phyloP scores from a whole-genome alignment of 768 basidiomycete species.

The Tylopilus balloui region DNA sequence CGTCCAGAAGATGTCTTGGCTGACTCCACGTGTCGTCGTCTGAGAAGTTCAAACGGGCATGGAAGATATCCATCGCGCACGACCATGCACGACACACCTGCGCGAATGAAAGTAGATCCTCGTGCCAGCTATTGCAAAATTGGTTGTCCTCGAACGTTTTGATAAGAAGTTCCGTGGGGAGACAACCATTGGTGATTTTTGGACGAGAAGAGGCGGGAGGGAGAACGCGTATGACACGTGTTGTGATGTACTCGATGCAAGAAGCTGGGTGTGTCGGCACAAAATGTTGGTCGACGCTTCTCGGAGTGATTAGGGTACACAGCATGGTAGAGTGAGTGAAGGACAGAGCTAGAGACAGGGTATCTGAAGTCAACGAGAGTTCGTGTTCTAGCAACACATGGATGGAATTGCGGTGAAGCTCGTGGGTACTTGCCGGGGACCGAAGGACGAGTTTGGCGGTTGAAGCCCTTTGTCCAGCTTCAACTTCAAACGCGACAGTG shows the following conservation, averaged over 20 bases:
- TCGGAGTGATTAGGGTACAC: slow-evolving; percentile 5
- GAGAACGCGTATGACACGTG: slow-evolving; percentile 20
- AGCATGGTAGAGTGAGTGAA: slow-evolving; percentile 24
- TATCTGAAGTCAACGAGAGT: slow-evolving; percentile 11
- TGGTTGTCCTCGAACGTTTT: slow-evolving; percentile 19
- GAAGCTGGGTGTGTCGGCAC: slow-evolving; percentile 7
- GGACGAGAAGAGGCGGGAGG: slow-evolving; percentile 1
- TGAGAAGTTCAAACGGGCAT: slow-evolving; percentile 13
- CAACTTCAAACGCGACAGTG: slow-evolving; percentile 21
- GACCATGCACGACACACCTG: slow-evolving; percentile 24
- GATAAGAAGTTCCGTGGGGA: slow-evolving; percentile 21
- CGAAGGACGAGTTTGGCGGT: slow-evolving; percentile 14
- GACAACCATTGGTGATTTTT: slow-evolving; percentile 6
- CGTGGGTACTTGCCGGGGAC: slow-evolving; percentile 3
- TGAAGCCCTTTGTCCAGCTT: neutral
- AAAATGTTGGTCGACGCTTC: neutral
- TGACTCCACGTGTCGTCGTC: slow-evolving; percentile 2
- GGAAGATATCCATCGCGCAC: slow-evolving; percentile 22
- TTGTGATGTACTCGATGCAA: slow-evolving; percentile 18
- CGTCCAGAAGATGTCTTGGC: slow-evolving; percentile 8
- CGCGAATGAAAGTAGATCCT: slow-evolving; percentile 24
- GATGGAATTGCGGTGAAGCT: slow-evolving; percentile 5
- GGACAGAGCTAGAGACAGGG: slow-evolving; percentile 16
- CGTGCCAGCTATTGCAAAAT: slow-evolving; percentile 16
- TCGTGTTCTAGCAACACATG: slow-evolving; percentile 15